Percentiles rank a stretch among this genome's conserved stretches.
phyloP scores from a whole-genome alignment of 2,329 filamentous ascomycete species.

The Fusarium chuoi region DNA sequence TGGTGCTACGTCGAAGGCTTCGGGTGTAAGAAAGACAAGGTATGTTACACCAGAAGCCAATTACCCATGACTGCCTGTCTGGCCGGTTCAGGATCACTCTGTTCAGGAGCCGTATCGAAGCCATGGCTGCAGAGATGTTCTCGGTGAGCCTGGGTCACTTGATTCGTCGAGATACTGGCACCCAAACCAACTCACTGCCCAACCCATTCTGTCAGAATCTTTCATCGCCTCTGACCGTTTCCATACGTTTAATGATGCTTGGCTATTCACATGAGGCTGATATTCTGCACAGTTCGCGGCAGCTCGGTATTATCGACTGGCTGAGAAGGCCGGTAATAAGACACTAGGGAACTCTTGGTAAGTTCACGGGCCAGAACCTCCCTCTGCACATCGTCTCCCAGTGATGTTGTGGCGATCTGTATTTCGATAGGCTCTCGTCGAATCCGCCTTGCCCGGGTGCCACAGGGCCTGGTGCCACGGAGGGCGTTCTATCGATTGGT shows the following conservation, averaged over 20 bases:
- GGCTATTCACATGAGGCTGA: conserved; percentile 62
- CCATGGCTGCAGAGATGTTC: not conserved
- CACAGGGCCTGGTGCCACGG: conserved; percentile 20
- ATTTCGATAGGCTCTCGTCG: conserved; percentile 33
- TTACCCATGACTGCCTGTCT: conserved; percentile 7
- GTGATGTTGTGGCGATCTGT: conserved; percentile 19
- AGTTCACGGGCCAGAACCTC: conserved; percentile 53
- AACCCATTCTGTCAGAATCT: not conserved
- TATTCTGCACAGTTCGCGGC: conserved; percentile 70
- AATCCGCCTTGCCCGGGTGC: conserved; percentile 6
- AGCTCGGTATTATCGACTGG: conserved; percentile 91
- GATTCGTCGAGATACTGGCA: conserved; percentile 25
- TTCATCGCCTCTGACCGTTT: not conserved
- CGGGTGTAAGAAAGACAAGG: conserved; percentile 98
- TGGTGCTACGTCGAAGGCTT: conserved; percentile 99
- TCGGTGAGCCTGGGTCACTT: conserved; percentile 28
- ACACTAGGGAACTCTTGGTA: conserved; percentile 96
- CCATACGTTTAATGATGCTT: conserved; percentile 16
- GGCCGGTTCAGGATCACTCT: conserved; percentile 4
- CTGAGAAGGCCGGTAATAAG: conserved; percentile 89
- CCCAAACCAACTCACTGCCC: conserved; percentile 30
- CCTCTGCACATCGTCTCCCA: conserved; percentile 16
- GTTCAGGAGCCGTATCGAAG: conserved; percentile 13
- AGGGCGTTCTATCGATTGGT: conserved; percentile 11
- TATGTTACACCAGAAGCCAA: conserved; percentile 60